These are phyloP conservation scores for Candida sithepensis DNA, from an alignment of 805 yeast genomes.

Conservation along the genomic window DNA sequence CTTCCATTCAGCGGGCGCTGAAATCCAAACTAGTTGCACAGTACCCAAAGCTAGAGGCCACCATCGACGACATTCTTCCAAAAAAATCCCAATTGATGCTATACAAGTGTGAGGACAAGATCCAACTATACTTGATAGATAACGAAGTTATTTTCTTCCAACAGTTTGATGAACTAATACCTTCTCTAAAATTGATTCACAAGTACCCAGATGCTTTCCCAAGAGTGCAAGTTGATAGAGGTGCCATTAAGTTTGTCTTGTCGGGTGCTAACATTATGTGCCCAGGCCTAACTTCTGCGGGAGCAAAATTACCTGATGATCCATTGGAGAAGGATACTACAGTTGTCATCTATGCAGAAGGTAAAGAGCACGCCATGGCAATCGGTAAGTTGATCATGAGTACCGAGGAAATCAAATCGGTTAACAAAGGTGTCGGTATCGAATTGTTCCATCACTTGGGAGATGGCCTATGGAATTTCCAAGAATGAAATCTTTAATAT, in stretches of 20 bases:
- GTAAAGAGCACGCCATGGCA: conserved; percentile 87
- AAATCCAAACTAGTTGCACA: conserved; percentile 69
- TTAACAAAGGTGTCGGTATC: conserved; percentile 86
- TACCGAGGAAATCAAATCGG: conserved; percentile 78
- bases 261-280: conserved; percentile 98
- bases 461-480: conserved; percentile 79
- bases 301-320: conserved; percentile 78
- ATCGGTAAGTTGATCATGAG: conserved; percentile 86
- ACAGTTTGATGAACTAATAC: conserved; percentile 76
- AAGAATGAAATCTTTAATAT: conserved; percentile 23
- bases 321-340: conserved; percentile 63
- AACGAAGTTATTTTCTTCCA: conserved; percentile 75
- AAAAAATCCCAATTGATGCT: conserved; percentile 79
- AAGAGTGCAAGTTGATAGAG: conserved; percentile 85
- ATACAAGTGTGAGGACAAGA: conserved; percentile 86
- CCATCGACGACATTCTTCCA: conserved; percentile 79
- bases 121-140: conserved; percentile 72
- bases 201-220: conserved; percentile 83
- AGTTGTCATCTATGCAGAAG: conserved; percentile 86
- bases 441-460: conserved; percentile 82
- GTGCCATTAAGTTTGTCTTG: conserved; percentile 93
- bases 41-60: conserved; percentile 71
- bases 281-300: conserved; percentile 86
- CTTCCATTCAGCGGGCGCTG: conserved; percentile 90
- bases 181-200: conserved; percentile 72